Base-by-base conservation (phyloP, 805 yeast genomes). In the Saccharomyces paradoxus region DNA sequence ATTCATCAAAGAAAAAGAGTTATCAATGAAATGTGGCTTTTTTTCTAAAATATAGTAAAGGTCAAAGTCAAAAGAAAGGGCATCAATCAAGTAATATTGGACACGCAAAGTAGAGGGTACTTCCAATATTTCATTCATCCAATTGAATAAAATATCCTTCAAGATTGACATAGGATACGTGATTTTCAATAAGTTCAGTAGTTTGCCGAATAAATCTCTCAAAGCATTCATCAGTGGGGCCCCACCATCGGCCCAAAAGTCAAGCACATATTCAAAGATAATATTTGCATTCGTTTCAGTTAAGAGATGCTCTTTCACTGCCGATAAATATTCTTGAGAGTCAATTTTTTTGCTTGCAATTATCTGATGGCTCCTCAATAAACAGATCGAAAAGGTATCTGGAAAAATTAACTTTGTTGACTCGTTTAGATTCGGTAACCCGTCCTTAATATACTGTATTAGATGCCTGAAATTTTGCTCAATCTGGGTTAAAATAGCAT, bases 191-290 rank as follows among this genome's bases (percentile, higher is more conserved):
- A 82, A 71, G 1, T 61, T 57, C 10, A 84, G 65, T 50, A 84
- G 63, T 60, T 84, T 88, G 2, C 66, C 53, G 50, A 89, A 78
- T 49, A 89, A 63, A 31, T 82, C 87, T 53, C 75, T 78, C 52
- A 88, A 66, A 0, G 95, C 84, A 63, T 86, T 87, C 5, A 85
- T 81, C 28, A 87, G 67, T 0, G 95, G 83, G 1, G 87, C 81
- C 4, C 86, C 83, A 1, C 87, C 79, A 51, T 84, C 87, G 52
- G 81, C 81, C 83, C 90, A 83, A 65, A 80, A 83, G 59, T 83
- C 90, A 41, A 84, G 69, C 13, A 86, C 76, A 65, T 79, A 86
- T 26, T 73, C 73, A 61, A 81, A 80, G 1, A 82, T 53, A 27
- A 54, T 58, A 28, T 68, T 65, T 5, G 76, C 61, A 13, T 57